A percentile compares a stretch with the other conserved stretches of the same genome.
Evolutionary conservation across 2,329 filamentous ascomycete genomes (phyloP).

Genomic region (Shiraia sp.): DNA sequence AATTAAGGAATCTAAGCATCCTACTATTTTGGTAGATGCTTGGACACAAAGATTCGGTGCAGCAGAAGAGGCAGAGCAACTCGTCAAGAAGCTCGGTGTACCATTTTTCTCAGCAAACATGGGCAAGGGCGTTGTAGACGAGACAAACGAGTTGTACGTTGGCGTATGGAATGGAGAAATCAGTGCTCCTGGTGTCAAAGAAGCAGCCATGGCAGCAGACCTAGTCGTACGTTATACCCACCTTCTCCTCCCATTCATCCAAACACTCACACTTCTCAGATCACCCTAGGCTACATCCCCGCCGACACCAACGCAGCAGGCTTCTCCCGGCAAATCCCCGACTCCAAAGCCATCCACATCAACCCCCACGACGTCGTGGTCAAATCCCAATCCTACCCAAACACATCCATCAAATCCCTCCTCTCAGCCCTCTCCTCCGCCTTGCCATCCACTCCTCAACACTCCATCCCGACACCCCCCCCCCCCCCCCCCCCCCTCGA

Average conservation of each 20-base stretch:
- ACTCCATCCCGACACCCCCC: constrained; percentile 26
- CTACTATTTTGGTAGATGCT: constrained; percentile 46
- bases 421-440: constrained; percentile 31
- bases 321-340: constrained; percentile 44
- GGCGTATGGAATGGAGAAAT: constrained; percentile 49
- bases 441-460: constrained; percentile 26
- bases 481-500: constrained; percentile 38
- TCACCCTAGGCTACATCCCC: constrained; percentile 47
- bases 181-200: constrained; percentile 42
- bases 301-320: constrained; percentile 50
- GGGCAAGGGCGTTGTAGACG: constrained; percentile 50
- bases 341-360: constrained; percentile 39
- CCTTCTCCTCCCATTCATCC: background rate
- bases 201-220: constrained; percentile 43
- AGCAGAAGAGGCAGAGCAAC: constrained; percentile 32
- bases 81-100: constrained; percentile 41
- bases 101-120: constrained; percentile 48
- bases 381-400: constrained; percentile 36
- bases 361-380: constrained; percentile 44
- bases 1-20: constrained; percentile 41
- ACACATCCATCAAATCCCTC: constrained; percentile 45
- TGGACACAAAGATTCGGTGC: constrained; percentile 46
- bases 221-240: constrained; percentile 19
- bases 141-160: constrained; percentile 45
- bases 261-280: background rate